These are phyloP conservation scores for Pezicula radicicola DNA, from an alignment of 2,329 filamentous ascomycete genomes.

Conservation along the genomic window DNA sequence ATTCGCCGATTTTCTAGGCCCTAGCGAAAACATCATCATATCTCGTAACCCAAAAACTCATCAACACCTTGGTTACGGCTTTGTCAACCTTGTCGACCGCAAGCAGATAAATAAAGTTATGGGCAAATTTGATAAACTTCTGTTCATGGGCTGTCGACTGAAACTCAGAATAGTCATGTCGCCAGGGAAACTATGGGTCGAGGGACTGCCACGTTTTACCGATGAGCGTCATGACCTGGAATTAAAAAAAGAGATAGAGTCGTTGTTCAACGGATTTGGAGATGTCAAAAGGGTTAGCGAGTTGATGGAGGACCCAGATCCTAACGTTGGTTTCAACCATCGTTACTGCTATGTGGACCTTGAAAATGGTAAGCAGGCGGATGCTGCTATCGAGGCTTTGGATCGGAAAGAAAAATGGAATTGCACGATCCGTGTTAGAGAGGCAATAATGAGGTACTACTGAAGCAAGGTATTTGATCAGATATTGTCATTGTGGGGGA, in stretches of 20 bases:
- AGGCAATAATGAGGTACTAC: not conserved
- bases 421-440: slow-evolving; percentile 19
- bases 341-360: slow-evolving; percentile 67
- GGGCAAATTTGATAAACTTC: slow-evolving; percentile 48
- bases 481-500: too few species aligned
- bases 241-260: slow-evolving; percentile 35
- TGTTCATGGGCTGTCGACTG: slow-evolving; percentile 55
- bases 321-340: slow-evolving; percentile 47
- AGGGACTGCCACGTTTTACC: slow-evolving; percentile 47
- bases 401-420: slow-evolving; percentile 20
- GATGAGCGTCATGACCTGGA: slow-evolving; percentile 41
- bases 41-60: slow-evolving; percentile 65
- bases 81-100: slow-evolving; percentile 61
- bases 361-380: slow-evolving; percentile 49
- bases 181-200: slow-evolving; percentile 41
- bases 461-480: too few species aligned
- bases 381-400: slow-evolving; percentile 45
- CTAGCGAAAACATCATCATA: slow-evolving; percentile 60
- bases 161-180: slow-evolving; percentile 61
- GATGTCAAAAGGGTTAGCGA: slow-evolving; percentile 34
- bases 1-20: slow-evolving; percentile 36
- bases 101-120: slow-evolving; percentile 58
- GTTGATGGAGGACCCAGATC: slow-evolving; percentile 48
- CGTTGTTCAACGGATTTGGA: slow-evolving; percentile 33
- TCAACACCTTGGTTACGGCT: slow-evolving; percentile 72